Percentiles rank a stretch among this genome's conserved stretches.
Evolutionary conservation across 164 flowering plant species (phyloP).

Genomic region (Magnolia changhungtana): DNA sequence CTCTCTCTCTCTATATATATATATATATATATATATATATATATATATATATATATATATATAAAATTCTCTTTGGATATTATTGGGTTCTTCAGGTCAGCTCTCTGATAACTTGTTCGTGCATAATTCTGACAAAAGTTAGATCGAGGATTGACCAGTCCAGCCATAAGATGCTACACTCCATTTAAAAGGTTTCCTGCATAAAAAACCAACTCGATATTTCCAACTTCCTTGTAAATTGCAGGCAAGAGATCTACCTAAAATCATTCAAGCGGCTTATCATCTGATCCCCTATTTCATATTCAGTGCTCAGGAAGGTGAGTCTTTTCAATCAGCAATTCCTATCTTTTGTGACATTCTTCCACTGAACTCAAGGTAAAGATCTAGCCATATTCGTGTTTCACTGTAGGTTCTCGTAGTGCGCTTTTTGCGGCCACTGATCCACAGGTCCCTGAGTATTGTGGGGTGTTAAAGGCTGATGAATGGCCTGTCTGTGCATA

Average conservation of each 20-base stretch:
- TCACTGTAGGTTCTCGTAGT: conserved; percentile 76
- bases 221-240: not conserved
- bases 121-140: too few species aligned
- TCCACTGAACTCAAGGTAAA: not conserved
- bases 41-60: too few species aligned
- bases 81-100: too few species aligned
- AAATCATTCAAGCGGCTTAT: conserved; percentile 73
- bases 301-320: conserved; percentile 81
- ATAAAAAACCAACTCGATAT: not conserved
- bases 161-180: not conserved
- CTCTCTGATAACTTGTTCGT: too few species aligned
- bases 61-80: too few species aligned
- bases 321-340: conserved; percentile 5
- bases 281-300: conserved; percentile 85
- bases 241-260: conserved; percentile 95
- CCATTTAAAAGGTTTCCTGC: not conserved
- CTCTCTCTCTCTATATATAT: too few species aligned
- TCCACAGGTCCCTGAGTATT: conserved; percentile 82
- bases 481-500: conserved; percentile 93
- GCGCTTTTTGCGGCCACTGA: conserved; percentile 94
- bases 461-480: conserved; percentile 74
- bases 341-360: not conserved
- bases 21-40: too few species aligned
- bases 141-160: too few species aligned
- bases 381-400: not conserved